Evolutionary conservation across 257 asterid species (phyloP), one percentile per base, ranked within the genome.

Genomic region (Solanum pimpinellifolium): DNA sequence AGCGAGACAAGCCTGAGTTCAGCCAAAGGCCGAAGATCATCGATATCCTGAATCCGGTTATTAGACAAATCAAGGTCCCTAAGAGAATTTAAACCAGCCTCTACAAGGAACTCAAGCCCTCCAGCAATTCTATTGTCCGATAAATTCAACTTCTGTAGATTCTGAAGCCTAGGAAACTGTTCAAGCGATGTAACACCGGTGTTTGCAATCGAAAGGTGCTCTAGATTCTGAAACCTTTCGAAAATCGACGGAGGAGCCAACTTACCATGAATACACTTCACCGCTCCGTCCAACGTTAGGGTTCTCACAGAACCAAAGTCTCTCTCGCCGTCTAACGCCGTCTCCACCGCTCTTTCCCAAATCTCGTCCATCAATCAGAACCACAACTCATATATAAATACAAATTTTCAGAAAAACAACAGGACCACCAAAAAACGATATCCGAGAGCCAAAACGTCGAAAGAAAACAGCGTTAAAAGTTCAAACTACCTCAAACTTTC

Each of bases 261-360:
- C 83, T 98, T 96, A 52, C 99, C 99, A 62, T 96, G 98, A 65
- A 93, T 89, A 87, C 98, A 96, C 98, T 96, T 96, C 7, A 95
- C 98, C 25, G 95, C 98, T 65, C 99, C 97, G 94, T 96, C 99
- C 8, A 96, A 92, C 80, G 98, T 96, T 83, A 96, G 88, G 83
- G 94, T 91, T 83, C 94, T 87, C 39, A 96, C 99, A 84, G 93
- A 91, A 83, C 87, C 90, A 70, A 92, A 89, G 90, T 95, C 96
- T 13, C 93, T 95, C 90, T 95, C 95, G 86, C 98, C 99, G 88
- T 96, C 97, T 70, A 96, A 88, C 37, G 99, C 98, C 31, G 97
- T 92, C 92, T 93, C 98, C 90, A 96, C 95, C 84, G 98, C 98
- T 83, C 95, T 94, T 91, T 94, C 98, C 98, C 99, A 96, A 91